Conservation (phyloP, 2,329 filamentous ascomycete species). For the Chaetomiaceae sp. region DNA sequence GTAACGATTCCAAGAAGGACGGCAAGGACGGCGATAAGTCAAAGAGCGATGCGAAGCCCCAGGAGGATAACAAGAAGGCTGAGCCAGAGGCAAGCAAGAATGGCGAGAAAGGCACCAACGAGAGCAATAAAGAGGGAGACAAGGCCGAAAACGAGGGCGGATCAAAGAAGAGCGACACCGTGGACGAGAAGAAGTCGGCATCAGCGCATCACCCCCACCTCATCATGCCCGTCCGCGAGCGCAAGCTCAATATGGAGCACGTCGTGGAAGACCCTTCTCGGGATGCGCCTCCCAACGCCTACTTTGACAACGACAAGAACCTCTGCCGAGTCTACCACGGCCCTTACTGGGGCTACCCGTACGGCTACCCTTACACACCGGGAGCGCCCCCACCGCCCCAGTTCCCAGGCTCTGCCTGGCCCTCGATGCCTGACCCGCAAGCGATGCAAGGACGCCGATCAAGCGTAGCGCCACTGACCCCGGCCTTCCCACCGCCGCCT, state of each 20-base stretch:
- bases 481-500: neutral
- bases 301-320: conserved; percentile 49
- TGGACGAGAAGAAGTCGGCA: conserved; percentile 25
- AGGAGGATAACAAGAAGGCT: conserved; percentile 8
- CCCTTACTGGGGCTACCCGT: conserved; percentile 48
- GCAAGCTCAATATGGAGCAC: conserved; percentile 52
- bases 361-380: conserved; percentile 43
- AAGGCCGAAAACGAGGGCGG: neutral
- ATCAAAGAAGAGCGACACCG: conserved; percentile 17
- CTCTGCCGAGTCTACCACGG: conserved; percentile 55
- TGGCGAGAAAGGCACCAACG: conserved; percentile 11
- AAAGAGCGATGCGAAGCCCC: neutral
- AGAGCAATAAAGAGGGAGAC: neutral
- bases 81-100: conserved; percentile 14
- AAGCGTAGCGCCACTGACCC: conserved; percentile 19
- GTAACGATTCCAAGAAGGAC: neutral
- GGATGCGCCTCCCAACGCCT: conserved; percentile 56
- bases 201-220: conserved; percentile 34
- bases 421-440: conserved; percentile 27
- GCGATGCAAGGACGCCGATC: conserved; percentile 35
- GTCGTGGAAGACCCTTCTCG: conserved; percentile 44
- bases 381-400: conserved; percentile 24
- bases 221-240: conserved; percentile 43
- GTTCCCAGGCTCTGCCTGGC: conserved; percentile 38
- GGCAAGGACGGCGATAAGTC: neutral